Evolutionary conservation across 805 yeast genomes (phyloP).

Genomic region (Starmerella khaoyaiensis): DNA sequence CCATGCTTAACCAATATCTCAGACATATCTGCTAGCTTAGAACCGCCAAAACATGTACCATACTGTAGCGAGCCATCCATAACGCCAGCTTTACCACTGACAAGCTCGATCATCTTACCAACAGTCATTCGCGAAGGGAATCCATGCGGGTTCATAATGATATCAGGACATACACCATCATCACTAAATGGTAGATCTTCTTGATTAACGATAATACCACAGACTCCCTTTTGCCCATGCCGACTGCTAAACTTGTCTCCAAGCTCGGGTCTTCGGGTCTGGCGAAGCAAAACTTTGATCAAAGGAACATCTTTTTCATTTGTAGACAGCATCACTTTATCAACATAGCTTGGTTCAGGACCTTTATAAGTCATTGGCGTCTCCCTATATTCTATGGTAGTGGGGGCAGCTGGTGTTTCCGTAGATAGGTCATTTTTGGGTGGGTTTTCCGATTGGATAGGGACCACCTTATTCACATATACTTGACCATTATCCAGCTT

Average conservation of each 20-base stretch:
- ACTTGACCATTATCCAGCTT: conserved; percentile 85
- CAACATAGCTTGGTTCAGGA: conserved; percentile 90
- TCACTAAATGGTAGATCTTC: conserved; percentile 95
- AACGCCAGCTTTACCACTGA: conserved; percentile 96
- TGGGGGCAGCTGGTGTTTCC: conserved; percentile 27
- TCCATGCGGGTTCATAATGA: conserved; percentile 94
- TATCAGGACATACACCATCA: conserved; percentile 83
- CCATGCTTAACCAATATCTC: conserved; percentile 80
- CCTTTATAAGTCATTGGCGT: conserved; percentile 86
- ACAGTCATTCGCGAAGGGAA: conserved; percentile 99
- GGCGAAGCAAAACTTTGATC: conserved; percentile 81
- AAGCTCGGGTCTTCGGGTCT: conserved; percentile 91
- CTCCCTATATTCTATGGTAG: conserved; percentile 66
- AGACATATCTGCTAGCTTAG: conserved; percentile 92
- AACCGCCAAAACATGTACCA: conserved; percentile 98
- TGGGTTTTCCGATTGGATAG: conserved; percentile 53
- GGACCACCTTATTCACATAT: conserved; percentile 84
- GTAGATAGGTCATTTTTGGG: conserved; percentile 6
- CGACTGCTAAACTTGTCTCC: conserved; percentile 96
- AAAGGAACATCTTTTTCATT: conserved; percentile 91
- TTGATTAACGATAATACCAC: conserved; percentile 95
- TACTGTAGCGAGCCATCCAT: conserved; percentile 81
- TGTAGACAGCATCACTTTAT: conserved; percentile 94
- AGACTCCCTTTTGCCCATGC: conserved; percentile 98
- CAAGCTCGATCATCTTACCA: conserved; percentile 93